A percentile compares a stretch with the other conserved stretches of the same genome.
phyloP scores from a whole-genome alignment of 1,284 basidiomycete genomes.

The Hypsizygus ulmarius region DNA sequence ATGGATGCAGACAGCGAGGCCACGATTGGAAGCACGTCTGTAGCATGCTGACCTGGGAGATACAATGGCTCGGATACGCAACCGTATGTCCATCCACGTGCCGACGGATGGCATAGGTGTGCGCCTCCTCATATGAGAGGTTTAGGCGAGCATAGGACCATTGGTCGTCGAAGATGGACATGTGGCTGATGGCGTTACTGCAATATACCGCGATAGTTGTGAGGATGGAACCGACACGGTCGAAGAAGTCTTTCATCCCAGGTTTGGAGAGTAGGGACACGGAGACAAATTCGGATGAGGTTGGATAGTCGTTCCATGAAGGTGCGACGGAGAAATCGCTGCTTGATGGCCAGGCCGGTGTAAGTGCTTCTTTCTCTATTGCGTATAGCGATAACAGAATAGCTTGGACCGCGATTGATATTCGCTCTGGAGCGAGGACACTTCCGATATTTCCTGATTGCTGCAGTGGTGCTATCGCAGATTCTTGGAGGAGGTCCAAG shows the following conservation, averaged over 20 bases:
- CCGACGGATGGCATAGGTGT: constrained; percentile 60
- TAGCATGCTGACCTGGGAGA: constrained; percentile 72
- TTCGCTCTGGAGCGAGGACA: constrained; percentile 68
- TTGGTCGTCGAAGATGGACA: constrained; percentile 85
- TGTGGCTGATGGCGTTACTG: constrained; percentile 67
- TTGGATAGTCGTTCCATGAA: constrained; percentile 64
- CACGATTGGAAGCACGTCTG: constrained; percentile 82
- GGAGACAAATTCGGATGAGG: constrained; percentile 63
- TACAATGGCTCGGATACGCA: constrained; percentile 65
- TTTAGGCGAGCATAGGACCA: constrained; percentile 63
- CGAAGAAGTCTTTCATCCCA: constrained; percentile 77
- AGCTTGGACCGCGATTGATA: constrained; percentile 76
- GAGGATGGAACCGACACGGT: constrained; percentile 62
- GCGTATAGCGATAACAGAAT: constrained; percentile 71
- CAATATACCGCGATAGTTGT: constrained; percentile 64
- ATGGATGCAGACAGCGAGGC: constrained; percentile 73
- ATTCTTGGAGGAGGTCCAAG: constrained; percentile 76
- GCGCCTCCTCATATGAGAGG: constrained; percentile 67
- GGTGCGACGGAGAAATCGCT: constrained; percentile 67
- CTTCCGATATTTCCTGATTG: constrained; percentile 41
- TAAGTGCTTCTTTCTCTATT: constrained; percentile 68
- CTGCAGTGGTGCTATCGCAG: constrained; percentile 41
- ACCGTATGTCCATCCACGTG: constrained; percentile 67
- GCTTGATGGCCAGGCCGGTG: constrained; percentile 75
- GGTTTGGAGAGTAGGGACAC: constrained; percentile 54